phyloP scores from a whole-genome alignment of 306 rosid genomes.

The Senna siamea region DNA sequence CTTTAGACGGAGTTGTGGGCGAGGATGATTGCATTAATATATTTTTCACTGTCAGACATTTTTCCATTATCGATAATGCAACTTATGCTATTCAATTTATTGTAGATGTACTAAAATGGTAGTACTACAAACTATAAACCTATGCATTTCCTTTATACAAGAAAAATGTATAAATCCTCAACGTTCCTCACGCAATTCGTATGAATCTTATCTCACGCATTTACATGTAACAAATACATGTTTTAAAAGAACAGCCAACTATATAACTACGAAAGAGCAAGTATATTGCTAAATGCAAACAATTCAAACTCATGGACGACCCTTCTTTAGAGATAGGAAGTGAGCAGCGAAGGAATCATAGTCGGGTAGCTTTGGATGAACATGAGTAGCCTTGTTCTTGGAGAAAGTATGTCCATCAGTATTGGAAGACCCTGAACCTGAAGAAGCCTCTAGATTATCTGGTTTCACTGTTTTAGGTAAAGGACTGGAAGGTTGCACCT shows the following conservation, averaged over 20 bases:
- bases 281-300: slow-evolving; percentile 25
- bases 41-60: neutral
- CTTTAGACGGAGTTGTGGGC: neutral
- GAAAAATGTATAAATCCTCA: neutral
- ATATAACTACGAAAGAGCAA: too few relatives aligned
- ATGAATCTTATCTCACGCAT: neutral
- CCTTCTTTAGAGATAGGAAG: slow-evolving; percentile 57
- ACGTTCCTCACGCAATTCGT: neutral
- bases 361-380: slow-evolving; percentile 78
- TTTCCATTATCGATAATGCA: neutral
- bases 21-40: slow-evolving; percentile 15
- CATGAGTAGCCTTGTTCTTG: slow-evolving; percentile 53
- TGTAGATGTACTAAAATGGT: neutral
- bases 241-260: slow-evolving; percentile 5
- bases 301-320: slow-evolving; percentile 35
- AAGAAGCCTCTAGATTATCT: slow-evolving; percentile 39
- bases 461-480: slow-evolving; percentile 33
- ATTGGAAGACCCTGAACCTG: slow-evolving; percentile 31
- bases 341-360: slow-evolving; percentile 56
- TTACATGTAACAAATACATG: neutral
- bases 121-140: neutral
- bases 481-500: slow-evolving; percentile 27
- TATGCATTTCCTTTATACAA: neutral
- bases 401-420: slow-evolving; percentile 26
- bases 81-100: neutral